These are phyloP conservation scores for Phellopilus nigrolimitatus DNA, from an alignment of 1,284 basidiomycete genomes.

Conservation along the genomic window DNA sequence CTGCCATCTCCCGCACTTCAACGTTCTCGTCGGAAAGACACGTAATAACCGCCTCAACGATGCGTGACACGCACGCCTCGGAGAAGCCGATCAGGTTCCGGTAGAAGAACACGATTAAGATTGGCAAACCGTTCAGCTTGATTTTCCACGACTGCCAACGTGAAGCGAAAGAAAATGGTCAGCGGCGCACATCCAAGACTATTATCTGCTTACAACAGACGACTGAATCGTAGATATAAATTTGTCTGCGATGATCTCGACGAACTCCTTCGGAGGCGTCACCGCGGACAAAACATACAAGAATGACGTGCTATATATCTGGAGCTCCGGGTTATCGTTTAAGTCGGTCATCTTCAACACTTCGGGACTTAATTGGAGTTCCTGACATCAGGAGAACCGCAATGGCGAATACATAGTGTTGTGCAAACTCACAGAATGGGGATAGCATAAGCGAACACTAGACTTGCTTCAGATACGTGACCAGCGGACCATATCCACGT, in stretches of 20 bases:
- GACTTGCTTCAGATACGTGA: slow-evolving; percentile 60
- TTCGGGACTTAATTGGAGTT: slow-evolving; percentile 51
- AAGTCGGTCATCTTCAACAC: slow-evolving; percentile 78
- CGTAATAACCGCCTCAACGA: slow-evolving; percentile 78
- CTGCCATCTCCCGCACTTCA: slow-evolving; percentile 93
- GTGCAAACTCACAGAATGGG: slow-evolving; percentile 75
- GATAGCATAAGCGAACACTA: slow-evolving; percentile 71
- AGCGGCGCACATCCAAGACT: slow-evolving; percentile 7
- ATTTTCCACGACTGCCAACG: slow-evolving; percentile 68
- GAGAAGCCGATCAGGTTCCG: slow-evolving; percentile 79
- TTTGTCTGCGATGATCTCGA: slow-evolving; percentile 53
- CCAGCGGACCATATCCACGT: slow-evolving; percentile 77
- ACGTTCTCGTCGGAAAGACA: slow-evolving; percentile 89
- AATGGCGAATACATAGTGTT: no score
- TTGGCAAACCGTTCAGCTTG: slow-evolving; percentile 68
- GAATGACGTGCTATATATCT: slow-evolving; percentile 69
- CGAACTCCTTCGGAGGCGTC: slow-evolving; percentile 56
- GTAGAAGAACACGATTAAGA: slow-evolving; percentile 80
- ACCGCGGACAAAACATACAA: slow-evolving; percentile 71
- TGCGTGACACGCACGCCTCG: slow-evolving; percentile 55
- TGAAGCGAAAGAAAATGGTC: slow-evolving; percentile 12
- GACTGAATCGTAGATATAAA: slow-evolving; percentile 65
- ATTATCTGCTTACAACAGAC: slow-evolving; percentile 44
- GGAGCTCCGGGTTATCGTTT: slow-evolving; percentile 70
- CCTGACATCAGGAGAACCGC: no score